Evolutionary conservation across 1,284 basidiomycete genomes (phyloP), one percentile per base, ranked within the genome.

Genomic region (Testicularia cyperi): DNA sequence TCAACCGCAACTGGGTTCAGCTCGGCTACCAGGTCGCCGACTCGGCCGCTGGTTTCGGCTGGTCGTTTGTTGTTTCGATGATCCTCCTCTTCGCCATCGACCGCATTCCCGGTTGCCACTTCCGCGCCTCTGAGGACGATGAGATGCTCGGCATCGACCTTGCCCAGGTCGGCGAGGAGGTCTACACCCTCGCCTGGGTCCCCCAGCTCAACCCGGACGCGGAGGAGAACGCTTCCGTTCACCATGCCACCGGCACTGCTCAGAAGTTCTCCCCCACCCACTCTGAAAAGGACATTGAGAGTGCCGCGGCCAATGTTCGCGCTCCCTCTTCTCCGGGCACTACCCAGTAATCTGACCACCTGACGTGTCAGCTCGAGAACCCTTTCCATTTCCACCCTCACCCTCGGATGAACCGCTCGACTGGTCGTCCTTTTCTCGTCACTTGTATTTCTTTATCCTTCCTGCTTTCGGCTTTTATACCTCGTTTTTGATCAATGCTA

Each of bases 131-230:
- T 23, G 91, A 94, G 67, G 88, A 91, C 62, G 84, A 85, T 23
- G 92, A 97, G 80, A 86, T 92, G 53, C 80, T 96, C 48, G 94
- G 94, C 57, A 86, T 95, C 57, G 94, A 97, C 77, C 90, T 95
- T 12, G 33, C 33, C 18, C 33, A 35, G 33, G 33, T 35, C 33
- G 33, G 33, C 21, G 33, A 35, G 20, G 33, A 35, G 33, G 33
- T 35, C 33, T 35, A 35, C 33, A 35, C 33, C 33, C 18, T 35
- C 18, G 8, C 33, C 21, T 22, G 6, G 18, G 10, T 35, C 19
- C 33, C 6, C 33, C 9, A 35, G 13, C 16, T 31, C 10, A 18
- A 9, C 30, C 33, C 20, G 9, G 9, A 8, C 21, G 20, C 6
- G 20, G 18, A 35, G 9, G 13, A 9, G 6, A 9, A 13, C 10